These are phyloP conservation scores for Phylloporus sp. DNA, from an alignment of 768 basidiomycete genomes.

Conservation along the genomic window DNA sequence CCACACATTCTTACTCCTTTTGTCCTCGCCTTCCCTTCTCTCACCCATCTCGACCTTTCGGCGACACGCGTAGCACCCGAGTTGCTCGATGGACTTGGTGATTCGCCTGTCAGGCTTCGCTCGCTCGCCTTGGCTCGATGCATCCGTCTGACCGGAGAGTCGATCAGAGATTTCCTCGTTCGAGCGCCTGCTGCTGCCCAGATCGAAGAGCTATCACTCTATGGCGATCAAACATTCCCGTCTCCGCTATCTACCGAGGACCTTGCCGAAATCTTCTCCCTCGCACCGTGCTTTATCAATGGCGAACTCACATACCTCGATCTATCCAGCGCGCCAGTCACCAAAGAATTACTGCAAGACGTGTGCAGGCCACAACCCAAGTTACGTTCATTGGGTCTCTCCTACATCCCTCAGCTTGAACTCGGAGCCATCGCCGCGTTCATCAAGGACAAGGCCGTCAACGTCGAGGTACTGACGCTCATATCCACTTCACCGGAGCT, in stretches of 20 bases:
- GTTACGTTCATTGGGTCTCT: conserved; percentile 85
- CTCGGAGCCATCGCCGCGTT: conserved; percentile 65
- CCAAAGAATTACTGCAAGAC: conserved; percentile 44
- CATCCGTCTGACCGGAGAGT: conserved; percentile 73
- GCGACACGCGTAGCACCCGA: conserved; percentile 79
- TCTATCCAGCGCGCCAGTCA: conserved; percentile 77
- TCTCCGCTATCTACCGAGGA: conserved; percentile 66
- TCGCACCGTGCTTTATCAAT: conserved; percentile 74
- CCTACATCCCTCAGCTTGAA: conserved; percentile 70
- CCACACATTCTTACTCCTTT: conserved; percentile 66
- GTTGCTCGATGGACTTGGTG: conserved; percentile 61
- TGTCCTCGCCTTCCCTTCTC: conserved; percentile 74
- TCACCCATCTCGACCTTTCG: conserved; percentile 89
- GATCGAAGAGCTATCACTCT: conserved; percentile 78
- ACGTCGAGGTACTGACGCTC: conserved; percentile 84
- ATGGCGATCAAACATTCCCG: conserved; percentile 80
- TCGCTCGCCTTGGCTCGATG: conserved; percentile 86
- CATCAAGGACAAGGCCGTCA: conserved; percentile 57
- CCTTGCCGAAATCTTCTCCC: conserved; percentile 57
- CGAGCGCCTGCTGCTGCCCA: conserved; percentile 56
- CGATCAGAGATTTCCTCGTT: conserved; percentile 69
- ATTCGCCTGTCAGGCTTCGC: conserved; percentile 64
- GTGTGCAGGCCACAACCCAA: conserved; percentile 59
- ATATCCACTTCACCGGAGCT: conserved; percentile 73
- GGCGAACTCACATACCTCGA: conserved; percentile 84